Conservation (phyloP, 1,284 basidiomycete species). For the Cryptococcus sp. region DNA sequence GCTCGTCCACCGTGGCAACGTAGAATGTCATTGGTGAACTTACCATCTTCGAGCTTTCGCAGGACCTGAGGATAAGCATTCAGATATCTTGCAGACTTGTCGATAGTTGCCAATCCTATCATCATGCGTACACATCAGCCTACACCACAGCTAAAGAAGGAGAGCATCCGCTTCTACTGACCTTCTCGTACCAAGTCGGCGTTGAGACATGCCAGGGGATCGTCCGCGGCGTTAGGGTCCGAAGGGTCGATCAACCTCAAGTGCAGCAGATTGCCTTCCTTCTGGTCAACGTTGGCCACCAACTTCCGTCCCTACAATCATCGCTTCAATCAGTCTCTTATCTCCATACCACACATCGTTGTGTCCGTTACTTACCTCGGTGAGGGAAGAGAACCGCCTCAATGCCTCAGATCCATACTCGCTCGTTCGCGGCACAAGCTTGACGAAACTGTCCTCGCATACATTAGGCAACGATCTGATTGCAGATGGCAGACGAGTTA, state of each 20-base stretch:
- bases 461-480: too few relatives aligned
- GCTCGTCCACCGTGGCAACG: background rate
- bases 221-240: slow-evolving; percentile 66
- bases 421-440: slow-evolving; percentile 71
- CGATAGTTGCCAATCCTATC: slow-evolving; percentile 69
- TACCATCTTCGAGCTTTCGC: slow-evolving; percentile 63
- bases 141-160: background rate
- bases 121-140: background rate
- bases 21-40: slow-evolving; percentile 2
- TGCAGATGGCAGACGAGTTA: background rate
- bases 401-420: slow-evolving; percentile 84
- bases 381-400: slow-evolving; percentile 77
- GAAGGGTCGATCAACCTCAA: slow-evolving; percentile 82
- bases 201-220: slow-evolving; percentile 77
- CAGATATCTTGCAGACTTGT: slow-evolving; percentile 76
- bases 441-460: slow-evolving; percentile 67
- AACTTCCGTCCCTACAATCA: slow-evolving; percentile 67
- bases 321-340: too few relatives aligned
- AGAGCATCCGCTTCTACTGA: slow-evolving; percentile 16
- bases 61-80: slow-evolving; percentile 68
- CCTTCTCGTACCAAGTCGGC: slow-evolving; percentile 67
- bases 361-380: slow-evolving; percentile 55
- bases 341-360: too few relatives aligned
- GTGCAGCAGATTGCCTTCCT: slow-evolving; percentile 74
- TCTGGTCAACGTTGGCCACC: slow-evolving; percentile 83